phyloP scores from a whole-genome alignment of 768 basidiomycete species.

The Leccinum ochraceum region DNA sequence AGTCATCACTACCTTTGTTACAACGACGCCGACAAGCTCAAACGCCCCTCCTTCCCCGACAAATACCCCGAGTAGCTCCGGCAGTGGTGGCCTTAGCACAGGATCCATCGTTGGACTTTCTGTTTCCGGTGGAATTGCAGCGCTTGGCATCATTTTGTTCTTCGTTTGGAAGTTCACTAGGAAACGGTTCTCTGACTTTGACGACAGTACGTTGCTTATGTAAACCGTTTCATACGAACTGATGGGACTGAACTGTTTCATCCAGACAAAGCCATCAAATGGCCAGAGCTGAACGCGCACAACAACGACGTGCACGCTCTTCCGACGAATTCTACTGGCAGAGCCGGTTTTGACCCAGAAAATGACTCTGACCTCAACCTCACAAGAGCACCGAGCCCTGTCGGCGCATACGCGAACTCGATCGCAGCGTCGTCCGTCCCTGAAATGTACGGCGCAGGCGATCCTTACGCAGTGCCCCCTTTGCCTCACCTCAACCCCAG shows the following conservation, averaged over 20 bases:
- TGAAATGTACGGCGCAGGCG: slow-evolving; percentile 41
- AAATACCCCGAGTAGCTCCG: slow-evolving; percentile 20
- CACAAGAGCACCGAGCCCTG: slow-evolving; percentile 48
- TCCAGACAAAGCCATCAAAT: slow-evolving; percentile 83
- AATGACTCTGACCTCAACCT: slow-evolving; percentile 60
- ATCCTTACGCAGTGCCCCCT: slow-evolving; percentile 84
- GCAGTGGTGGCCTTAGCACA: slow-evolving; percentile 52
- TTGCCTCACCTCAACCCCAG: slow-evolving; percentile 80
- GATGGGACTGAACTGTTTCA: slow-evolving; percentile 2
- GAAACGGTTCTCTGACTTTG: slow-evolving; percentile 73
- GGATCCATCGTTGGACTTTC: slow-evolving; percentile 81
- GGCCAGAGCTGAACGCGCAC: slow-evolving; percentile 84
- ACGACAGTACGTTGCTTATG: slow-evolving; percentile 63
- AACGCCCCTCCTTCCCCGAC: slow-evolving; percentile 30
- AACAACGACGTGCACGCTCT: slow-evolving; percentile 58
- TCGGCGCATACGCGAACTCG: slow-evolving; percentile 49
- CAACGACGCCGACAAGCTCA: slow-evolving; percentile 17
- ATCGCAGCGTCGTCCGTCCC: slow-evolving; percentile 46
- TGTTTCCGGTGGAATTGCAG: slow-evolving; percentile 76
- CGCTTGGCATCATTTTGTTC: slow-evolving; percentile 71
- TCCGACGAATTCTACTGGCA: slow-evolving; percentile 68
- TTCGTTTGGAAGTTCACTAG: slow-evolving; percentile 86
- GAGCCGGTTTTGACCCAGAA: slow-evolving; percentile 63
- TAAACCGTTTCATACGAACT: slow-evolving; percentile 12
- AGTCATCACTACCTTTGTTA: slow-evolving; percentile 26